These are phyloP conservation scores for Pistacia vera DNA, from an alignment of 345 rosid species.

Conservation along the genomic window DNA sequence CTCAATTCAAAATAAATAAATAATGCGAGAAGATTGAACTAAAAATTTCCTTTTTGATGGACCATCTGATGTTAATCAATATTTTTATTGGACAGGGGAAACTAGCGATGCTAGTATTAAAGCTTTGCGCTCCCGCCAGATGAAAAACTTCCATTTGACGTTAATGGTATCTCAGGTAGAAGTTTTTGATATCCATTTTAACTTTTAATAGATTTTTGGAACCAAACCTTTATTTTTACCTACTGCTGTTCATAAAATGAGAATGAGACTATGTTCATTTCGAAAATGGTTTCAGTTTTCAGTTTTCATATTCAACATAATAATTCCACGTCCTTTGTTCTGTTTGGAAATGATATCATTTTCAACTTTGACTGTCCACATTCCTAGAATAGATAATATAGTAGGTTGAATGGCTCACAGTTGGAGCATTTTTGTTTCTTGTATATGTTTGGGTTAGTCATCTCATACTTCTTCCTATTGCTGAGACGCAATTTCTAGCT, in stretches of 20 bases:
- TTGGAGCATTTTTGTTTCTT: neutral
- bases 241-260: neutral
- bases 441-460: neutral
- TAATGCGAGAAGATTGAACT: neutral
- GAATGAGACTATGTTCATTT: conserved; percentile 1
- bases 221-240: neutral
- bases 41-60: neutral
- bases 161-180: conserved; percentile 88
- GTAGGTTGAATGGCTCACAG: neutral
- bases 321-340: neutral
- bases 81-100: conserved; percentile 59
- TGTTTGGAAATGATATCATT: neutral
- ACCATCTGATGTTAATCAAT: neutral
- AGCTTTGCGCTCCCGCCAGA: conserved; percentile 79
- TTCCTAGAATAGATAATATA: neutral
- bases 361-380: neutral
- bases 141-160: conserved; percentile 91
- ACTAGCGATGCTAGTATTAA: conserved; percentile 59
- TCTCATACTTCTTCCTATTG: neutral
- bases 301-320: neutral
- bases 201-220: neutral
- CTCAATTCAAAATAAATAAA: neutral
- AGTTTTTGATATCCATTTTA: conserved; percentile 6
- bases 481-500: neutral
- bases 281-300: neutral